Evolutionary conservation across 2,329 filamentous ascomycete genomes (phyloP).

Genomic region (Aspergillus pseudoterreus): DNA sequence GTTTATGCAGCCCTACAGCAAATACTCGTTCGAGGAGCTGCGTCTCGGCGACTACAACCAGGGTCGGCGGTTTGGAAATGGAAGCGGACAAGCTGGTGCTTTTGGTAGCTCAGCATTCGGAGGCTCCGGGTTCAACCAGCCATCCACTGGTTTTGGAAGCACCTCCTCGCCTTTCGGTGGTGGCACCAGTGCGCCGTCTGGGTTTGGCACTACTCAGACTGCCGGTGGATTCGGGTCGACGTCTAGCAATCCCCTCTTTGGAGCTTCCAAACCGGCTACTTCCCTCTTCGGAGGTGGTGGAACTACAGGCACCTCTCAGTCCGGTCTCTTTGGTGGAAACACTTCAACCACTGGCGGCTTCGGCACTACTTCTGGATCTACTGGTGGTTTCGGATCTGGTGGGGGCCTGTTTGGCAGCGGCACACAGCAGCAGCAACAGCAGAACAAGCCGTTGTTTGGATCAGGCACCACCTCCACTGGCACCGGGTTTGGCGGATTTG

Average conservation of each 20-base stretch:
- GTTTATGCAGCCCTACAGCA: constrained; percentile 57
- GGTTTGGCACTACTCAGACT: constrained; percentile 43
- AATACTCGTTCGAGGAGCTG: constrained; percentile 83
- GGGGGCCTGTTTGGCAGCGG: constrained; percentile 42
- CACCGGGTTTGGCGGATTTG: constrained; percentile 36
- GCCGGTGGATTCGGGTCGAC: constrained; percentile 37
- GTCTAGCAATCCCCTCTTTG: constrained; percentile 40
- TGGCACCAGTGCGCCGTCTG: constrained; percentile 34
- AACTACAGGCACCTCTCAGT: constrained; percentile 27
- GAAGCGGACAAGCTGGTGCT: constrained; percentile 72
- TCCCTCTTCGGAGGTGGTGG: constrained; percentile 34
- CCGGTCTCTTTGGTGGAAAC: constrained; percentile 39
- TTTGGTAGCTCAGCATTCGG: constrained; percentile 69
- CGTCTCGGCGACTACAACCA: constrained; percentile 83
- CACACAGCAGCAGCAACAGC: constrained; percentile 30
- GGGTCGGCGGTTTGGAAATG: constrained; percentile 78
- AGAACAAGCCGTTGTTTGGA: constrained; percentile 36
- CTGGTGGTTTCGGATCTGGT: constrained; percentile 29
- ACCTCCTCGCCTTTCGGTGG: constrained; percentile 39
- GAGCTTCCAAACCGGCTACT: constrained; percentile 40
- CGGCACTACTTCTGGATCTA: constrained; percentile 23
- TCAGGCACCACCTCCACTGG: constrained; percentile 24
- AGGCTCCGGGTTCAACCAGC: constrained; percentile 43
- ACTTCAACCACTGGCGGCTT: constrained; percentile 27
- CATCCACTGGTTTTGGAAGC: constrained; percentile 42